Evolutionary conservation across 371 early-diverging fungal species (phyloP).

Genomic region (Mortierella sp.): DNA sequence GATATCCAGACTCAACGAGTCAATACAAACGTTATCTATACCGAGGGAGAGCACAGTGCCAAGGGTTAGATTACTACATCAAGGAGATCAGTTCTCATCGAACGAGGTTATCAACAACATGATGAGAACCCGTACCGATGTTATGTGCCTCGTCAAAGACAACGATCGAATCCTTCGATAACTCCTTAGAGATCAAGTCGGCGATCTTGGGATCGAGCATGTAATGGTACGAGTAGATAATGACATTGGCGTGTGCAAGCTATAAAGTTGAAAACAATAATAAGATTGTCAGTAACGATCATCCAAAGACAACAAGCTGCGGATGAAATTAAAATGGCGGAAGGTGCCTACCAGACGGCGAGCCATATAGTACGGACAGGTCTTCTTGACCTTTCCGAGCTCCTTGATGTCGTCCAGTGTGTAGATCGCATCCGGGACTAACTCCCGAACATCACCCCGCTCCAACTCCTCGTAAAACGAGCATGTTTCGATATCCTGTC

Average conservation of each 20-base stretch:
- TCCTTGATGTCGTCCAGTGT: constrained; percentile 95
- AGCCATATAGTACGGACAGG: constrained; percentile 98
- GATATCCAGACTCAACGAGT: constrained; percentile 96
- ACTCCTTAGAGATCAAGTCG: constrained; percentile 94
- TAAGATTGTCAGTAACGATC: neutral
- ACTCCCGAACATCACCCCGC: constrained; percentile 74
- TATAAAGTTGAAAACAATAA: constrained; percentile 56
- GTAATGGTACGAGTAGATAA: constrained; percentile 99
- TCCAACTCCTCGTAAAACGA: constrained; percentile 87
- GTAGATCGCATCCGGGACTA: constrained; percentile 94
- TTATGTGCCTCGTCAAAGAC: constrained; percentile 99
- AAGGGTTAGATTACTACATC: neutral
- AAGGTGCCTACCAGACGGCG: constrained; percentile 78
- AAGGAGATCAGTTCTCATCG: neutral
- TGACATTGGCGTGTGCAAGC: constrained; percentile 95
- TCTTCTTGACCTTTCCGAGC: constrained; percentile 78
- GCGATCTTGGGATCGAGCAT: constrained; percentile 99
- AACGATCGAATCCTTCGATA: constrained; percentile 96
- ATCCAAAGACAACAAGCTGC: neutral
- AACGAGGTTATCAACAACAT: neutral
- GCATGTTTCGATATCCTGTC: constrained; percentile 78
- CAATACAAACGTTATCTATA: constrained; percentile 98
- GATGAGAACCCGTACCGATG: constrained; percentile 79
- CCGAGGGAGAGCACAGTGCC: neutral
- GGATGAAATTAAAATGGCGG: neutral